Evolutionary conservation across 208 protist species (phyloP).

Genomic region (Naegleria gruberi): DNA sequence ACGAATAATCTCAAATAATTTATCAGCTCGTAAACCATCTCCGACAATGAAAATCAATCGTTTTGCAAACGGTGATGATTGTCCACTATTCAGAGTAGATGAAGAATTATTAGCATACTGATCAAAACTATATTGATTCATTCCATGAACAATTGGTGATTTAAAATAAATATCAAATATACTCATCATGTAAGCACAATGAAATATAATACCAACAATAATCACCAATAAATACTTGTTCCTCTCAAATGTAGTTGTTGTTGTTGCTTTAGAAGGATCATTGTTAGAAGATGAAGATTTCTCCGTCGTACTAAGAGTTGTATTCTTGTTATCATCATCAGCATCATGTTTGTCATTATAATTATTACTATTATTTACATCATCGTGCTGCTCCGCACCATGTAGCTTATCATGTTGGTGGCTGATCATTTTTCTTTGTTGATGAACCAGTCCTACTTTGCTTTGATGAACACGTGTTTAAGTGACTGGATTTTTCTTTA

Average conservation of each 20-base stretch:
- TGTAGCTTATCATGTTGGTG: too few species aligned
- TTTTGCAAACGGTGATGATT: background rate
- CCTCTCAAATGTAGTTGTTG: background rate
- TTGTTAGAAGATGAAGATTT: too few species aligned
- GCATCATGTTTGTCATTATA: too few species aligned
- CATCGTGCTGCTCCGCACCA: too few species aligned
- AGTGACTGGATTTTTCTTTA: too few species aligned
- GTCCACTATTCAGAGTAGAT: background rate
- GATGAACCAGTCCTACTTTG: too few species aligned
- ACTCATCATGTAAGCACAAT: slow-evolving; percentile 1
- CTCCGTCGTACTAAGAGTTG: too few species aligned
- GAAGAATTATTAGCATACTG: background rate
- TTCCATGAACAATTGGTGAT: slow-evolving; percentile 24
- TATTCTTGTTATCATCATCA: too few species aligned
- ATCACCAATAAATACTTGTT: background rate
- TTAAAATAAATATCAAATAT: slow-evolving; percentile 30
- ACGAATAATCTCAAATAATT: background rate
- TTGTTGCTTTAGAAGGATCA: background rate
- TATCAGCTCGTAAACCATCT: slow-evolving; percentile 25
- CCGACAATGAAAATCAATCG: slow-evolving; percentile 21
- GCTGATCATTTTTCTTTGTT: too few species aligned
- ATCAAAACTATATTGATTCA: background rate
- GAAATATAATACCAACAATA: slow-evolving; percentile 13
- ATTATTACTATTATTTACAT: too few species aligned
- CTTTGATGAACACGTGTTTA: too few species aligned